Evolutionary conservation across 306 rosid species (phyloP).

Genomic region (Begonia peltatifolia): DNA sequence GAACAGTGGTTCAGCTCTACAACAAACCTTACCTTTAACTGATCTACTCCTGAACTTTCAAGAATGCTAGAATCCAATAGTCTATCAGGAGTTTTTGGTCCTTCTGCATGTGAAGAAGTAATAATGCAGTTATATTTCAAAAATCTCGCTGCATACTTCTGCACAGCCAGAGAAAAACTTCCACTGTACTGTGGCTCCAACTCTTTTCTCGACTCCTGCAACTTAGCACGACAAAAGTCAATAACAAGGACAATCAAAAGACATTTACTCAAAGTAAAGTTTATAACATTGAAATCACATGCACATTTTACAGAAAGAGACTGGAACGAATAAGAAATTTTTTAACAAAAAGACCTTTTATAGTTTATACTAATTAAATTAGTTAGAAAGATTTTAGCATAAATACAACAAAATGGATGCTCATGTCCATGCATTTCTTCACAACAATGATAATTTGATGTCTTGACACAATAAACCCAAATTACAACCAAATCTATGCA

Average conservation of each 20-base stretch:
- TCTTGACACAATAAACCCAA: too few species aligned
- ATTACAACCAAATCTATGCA: too few species aligned
- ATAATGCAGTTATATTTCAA: slow-evolving; percentile 41
- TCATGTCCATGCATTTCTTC: too few species aligned
- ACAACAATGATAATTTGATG: too few species aligned
- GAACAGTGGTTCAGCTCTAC: neutral
- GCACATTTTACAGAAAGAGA: too few species aligned
- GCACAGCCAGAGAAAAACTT: slow-evolving; percentile 25
- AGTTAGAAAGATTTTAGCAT: too few species aligned
- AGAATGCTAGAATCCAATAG: slow-evolving; percentile 46
- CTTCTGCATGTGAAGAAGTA: slow-evolving; percentile 44
- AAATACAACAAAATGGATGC: too few species aligned
- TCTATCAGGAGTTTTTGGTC: slow-evolving; percentile 77
- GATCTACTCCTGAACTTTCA: slow-evolving; percentile 69
- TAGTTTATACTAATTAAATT: too few species aligned
- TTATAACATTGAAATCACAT: too few species aligned
- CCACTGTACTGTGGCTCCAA: slow-evolving; percentile 27
- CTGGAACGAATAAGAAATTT: too few species aligned
- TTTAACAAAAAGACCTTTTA: too few species aligned
- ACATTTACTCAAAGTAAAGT: neutral
- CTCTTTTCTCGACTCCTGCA: slow-evolving; percentile 47
- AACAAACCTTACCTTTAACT: slow-evolving; percentile 63
- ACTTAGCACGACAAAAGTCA: slow-evolving; percentile 20
- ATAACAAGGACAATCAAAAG: neutral
- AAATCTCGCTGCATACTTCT: slow-evolving; percentile 63